Evolutionary conservation across 192 early-diverging fungal species (phyloP), one percentile per base, ranked within the genome.

Genomic region (Pilaira anomala): DNA sequence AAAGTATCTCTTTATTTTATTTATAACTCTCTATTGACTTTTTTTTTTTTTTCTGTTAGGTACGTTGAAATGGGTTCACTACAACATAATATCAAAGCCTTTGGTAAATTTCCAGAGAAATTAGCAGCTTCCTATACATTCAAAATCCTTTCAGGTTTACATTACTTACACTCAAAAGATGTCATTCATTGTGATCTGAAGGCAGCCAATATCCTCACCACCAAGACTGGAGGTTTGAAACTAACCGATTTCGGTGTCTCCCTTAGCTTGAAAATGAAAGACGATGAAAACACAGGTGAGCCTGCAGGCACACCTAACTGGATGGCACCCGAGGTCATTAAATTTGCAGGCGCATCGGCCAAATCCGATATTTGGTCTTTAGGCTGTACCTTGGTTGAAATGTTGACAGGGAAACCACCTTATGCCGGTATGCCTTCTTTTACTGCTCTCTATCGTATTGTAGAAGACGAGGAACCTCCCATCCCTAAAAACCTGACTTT

Each of bases 221-320:
- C 96, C 18, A 98, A 98, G 64, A 87, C 87, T 48, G 96, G 95
- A 2, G 87, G 89, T 60, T 90, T 96, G 3, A 98, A 98, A 71
- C 77, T 98, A 52, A 88, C 93, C 0, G 96, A 98, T 69, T 98
- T 98, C 81, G 96, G 96, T 25, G 94, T 98, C 11, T 93, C 94
- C 18, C 80, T 91, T 28, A 92, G 94, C 50, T 80, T 95, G 16
- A 86, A 87, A 65, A 71, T 86, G 64, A 78, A 78, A 63, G 77
- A 85, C 60, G 84, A 87, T n/a, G 84, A 88, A 29, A 73, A 74
- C 46, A 46, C 54, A 3, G 76, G 79, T 25, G 76, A 73, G 2
- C 84, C 88, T 11, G 90, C 92, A 14, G 94, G 93, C 19, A 93
- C 90, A 29, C 88, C 88, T 1, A 87, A 92, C 68, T 91, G 91